Evolutionary conservation across 805 yeast species (phyloP).

Genomic region (Scheffersomyces spartinae): DNA sequence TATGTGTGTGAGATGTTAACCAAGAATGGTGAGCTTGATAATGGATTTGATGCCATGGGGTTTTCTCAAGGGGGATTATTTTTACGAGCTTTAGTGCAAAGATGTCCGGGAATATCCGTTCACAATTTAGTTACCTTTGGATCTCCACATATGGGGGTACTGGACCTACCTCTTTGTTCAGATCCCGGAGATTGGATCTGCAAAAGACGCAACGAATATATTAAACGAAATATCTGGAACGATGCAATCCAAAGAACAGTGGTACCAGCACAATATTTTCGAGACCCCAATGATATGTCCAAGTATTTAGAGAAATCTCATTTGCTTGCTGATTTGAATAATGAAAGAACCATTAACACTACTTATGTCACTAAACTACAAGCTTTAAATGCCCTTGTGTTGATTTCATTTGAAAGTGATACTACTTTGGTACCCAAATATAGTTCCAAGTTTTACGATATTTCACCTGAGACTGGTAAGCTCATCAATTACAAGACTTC

Average conservation of each 20-base stretch:
- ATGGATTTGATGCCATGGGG: slow-evolving; percentile 66
- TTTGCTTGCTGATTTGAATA: slow-evolving; percentile 57
- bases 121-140: slow-evolving; percentile 61
- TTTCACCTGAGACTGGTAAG: slow-evolving; percentile 30
- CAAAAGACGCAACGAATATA: slow-evolving; percentile 35
- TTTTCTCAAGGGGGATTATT: slow-evolving; percentile 82
- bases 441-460: slow-evolving; percentile 55
- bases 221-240: slow-evolving; percentile 53
- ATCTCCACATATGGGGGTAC: slow-evolving; percentile 69
- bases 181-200: slow-evolving; percentile 47
- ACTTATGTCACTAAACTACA: slow-evolving; percentile 34
- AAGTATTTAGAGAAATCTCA: slow-evolving; percentile 43
- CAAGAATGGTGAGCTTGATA: slow-evolving; percentile 28
- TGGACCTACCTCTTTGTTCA: slow-evolving; percentile 53
- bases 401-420: slow-evolving; percentile 51
- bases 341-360: slow-evolving; percentile 35
- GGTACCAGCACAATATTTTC: slow-evolving; percentile 67
- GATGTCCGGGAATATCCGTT: slow-evolving; percentile 33
- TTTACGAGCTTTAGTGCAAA: slow-evolving; percentile 52
- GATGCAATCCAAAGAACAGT: slow-evolving; percentile 42
- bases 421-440: slow-evolving; percentile 64
- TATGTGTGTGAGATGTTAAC: slow-evolving; percentile 44
- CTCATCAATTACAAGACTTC: slow-evolving; percentile 34
- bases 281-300: slow-evolving; percentile 46
- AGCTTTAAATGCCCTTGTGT: slow-evolving; percentile 38